Evolutionary conservation across 1,139 yeast genomes (phyloP).

Genomic region (Protomyces arabidopsidicola): DNA sequence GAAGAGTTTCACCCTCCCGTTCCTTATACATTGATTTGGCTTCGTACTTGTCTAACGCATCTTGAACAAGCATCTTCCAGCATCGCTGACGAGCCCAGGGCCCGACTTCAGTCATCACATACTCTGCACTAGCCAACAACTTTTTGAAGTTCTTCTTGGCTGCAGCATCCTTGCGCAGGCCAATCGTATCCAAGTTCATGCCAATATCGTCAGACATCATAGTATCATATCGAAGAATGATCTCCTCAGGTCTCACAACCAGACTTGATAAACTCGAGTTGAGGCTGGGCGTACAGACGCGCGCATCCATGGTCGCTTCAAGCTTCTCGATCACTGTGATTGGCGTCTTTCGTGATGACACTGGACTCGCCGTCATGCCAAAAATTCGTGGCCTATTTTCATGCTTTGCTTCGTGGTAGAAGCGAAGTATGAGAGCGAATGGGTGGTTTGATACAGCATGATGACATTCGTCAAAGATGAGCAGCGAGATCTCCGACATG

Average conservation of each 20-base stretch:
- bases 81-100: background rate
- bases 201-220: background rate
- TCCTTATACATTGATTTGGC: background rate
- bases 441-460: conserved; percentile 29
- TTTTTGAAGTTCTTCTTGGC: background rate
- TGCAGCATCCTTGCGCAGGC: background rate
- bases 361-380: conserved; percentile 33
- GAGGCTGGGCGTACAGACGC: conserved; percentile 18
- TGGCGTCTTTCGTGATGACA: conserved; percentile 18
- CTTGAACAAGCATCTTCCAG: background rate
- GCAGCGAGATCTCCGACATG: conserved; percentile 16
- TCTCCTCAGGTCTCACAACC: conserved; percentile 7
- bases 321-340: conserved; percentile 1
- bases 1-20: background rate
- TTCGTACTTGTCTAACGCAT: background rate
- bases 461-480: conserved; percentile 32
- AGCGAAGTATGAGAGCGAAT: conserved; percentile 26
- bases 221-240: background rate
- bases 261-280: background rate
- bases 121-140: background rate
- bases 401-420: conserved; percentile 18
- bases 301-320: conserved; percentile 24
- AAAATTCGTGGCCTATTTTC: conserved; percentile 28
- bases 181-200: background rate
- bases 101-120: background rate